phyloP scores from a whole-genome alignment of 1,139 yeast species.

The Pichia kudriavzevii region DNA sequence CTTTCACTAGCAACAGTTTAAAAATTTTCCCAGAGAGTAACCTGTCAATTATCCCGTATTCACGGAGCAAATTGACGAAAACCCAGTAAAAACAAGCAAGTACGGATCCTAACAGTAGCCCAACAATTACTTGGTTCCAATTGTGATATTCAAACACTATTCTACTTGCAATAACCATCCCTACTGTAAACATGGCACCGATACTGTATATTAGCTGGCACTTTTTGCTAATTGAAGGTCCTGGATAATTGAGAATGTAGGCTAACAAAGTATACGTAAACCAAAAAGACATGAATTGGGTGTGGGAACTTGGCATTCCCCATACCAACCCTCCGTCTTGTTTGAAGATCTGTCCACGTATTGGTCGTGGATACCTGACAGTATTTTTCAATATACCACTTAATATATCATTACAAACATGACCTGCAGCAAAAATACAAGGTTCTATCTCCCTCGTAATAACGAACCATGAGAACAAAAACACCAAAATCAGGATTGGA shows the following conservation, averaged over 20 bases:
- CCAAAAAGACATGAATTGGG: conserved; percentile 90
- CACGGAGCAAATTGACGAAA: conserved; percentile 45
- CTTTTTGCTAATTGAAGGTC: no score
- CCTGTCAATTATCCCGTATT: conserved; percentile 55
- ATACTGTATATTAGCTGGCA: no score
- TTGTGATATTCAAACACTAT: conserved; percentile 77
- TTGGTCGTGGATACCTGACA: conserved; percentile 72
- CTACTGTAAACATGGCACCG: no score
- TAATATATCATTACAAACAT: conserved; percentile 64
- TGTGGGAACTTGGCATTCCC: conserved; percentile 97
- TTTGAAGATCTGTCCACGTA: conserved; percentile 36
- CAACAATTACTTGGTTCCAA: conserved; percentile 63
- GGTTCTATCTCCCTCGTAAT: conserved; percentile 82
- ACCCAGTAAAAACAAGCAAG: conserved; percentile 56
- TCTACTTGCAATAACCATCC: conserved; percentile 64
- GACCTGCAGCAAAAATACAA: conserved; percentile 78
- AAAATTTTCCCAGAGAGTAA: conserved; percentile 43
- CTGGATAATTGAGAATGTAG: conserved; percentile 32
- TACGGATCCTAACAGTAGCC: conserved; percentile 53
- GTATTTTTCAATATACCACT: conserved; percentile 62
- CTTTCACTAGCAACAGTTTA: conserved; percentile 46
- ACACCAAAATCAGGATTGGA: conserved; percentile 77
- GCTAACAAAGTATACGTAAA: conserved; percentile 56
- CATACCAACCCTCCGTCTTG: conserved; percentile 31
- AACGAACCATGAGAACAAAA: conserved; percentile 78